Conservation (phyloP, 1,284 basidiomycete species). For the Apiotrichum gracile region DNA sequence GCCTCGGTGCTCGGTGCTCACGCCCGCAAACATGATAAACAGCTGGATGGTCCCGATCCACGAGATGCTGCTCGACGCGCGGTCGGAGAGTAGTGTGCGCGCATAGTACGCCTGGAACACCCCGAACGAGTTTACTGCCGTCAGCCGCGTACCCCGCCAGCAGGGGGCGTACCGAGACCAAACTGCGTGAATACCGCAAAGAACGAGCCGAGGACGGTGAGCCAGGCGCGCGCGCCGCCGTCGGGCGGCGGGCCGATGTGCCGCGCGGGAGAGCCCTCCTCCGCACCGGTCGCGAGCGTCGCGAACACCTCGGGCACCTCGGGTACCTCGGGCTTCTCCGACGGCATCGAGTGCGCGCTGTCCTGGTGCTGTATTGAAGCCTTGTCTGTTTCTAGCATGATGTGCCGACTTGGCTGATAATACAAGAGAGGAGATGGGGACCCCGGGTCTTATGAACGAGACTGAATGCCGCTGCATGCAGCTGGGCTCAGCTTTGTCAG, state of each 20-base stretch:
- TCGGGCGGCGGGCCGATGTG: neutral
- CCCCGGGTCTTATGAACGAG: no score
- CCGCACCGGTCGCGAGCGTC: no score
- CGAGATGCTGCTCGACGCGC: slow-evolving; percentile 42
- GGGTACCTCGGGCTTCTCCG: no score
- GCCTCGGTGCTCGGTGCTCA: slow-evolving; percentile 1
- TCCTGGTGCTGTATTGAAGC: no score
- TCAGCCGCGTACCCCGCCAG: neutral
- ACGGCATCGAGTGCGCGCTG: no score
- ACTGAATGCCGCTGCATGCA: no score
- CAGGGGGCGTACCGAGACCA: slow-evolving; percentile 3
- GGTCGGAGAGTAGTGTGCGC: slow-evolving; percentile 11
- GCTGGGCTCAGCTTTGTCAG: no score
- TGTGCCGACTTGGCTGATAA: no score
- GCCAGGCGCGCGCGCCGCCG: slow-evolving; percentile 8
- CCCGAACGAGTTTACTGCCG: slow-evolving; percentile 23
- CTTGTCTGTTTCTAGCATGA: no score
- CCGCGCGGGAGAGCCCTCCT: no score
- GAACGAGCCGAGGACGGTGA: slow-evolving; percentile 7
- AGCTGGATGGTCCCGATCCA: slow-evolving; percentile 68
- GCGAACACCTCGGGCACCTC: no score
- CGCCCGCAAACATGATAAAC: slow-evolving; percentile 49
- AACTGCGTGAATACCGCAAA: slow-evolving; percentile 11
- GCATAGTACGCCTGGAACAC: slow-evolving; percentile 30
- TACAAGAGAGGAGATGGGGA: no score